A percentile compares a stretch with the other conserved stretches of the same genome.
These are phyloP conservation scores for Alternaria angustiovoidea DNA, from an alignment of 2,329 filamentous ascomycete genomes.

Conservation along the genomic window DNA sequence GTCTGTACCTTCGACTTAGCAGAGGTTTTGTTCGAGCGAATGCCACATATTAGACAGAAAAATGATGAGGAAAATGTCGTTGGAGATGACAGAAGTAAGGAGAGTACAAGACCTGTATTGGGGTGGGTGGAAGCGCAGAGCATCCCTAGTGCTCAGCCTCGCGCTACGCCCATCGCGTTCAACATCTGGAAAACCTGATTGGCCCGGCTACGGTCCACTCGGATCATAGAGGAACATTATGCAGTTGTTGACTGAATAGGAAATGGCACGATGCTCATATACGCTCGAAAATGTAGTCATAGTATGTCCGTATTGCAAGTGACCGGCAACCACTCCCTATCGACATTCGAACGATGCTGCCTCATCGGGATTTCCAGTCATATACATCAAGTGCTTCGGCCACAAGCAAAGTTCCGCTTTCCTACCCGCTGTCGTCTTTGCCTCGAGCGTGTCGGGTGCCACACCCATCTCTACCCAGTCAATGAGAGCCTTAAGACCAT, in stretches of 20 bases:
- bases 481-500: conserved; percentile 30
- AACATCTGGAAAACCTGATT: background rate
- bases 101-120: background rate
- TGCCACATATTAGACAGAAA: too few relatives aligned
- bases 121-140: background rate
- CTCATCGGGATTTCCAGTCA: conserved; percentile 5
- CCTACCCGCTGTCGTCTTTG: conserved; percentile 11
- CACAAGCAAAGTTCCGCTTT: conserved; percentile 23
- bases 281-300: background rate
- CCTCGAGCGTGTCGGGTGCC: conserved; percentile 29
- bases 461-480: conserved; percentile 43
- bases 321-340: background rate
- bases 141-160: background rate
- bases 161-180: background rate
- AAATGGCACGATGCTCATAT: background rate
- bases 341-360: conserved; percentile 14
- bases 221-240: background rate
- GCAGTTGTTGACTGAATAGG: background rate
- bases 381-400: conserved; percentile 25
- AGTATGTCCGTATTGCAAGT: background rate
- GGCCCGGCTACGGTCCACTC: background rate
- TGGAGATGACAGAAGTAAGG: too few relatives aligned
- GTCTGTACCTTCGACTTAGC: too few relatives aligned
- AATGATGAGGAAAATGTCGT: too few relatives aligned
- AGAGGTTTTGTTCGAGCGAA: too few relatives aligned